phyloP scores from a whole-genome alignment of 257 asterid genomes.

The Echium plantagineum region DNA sequence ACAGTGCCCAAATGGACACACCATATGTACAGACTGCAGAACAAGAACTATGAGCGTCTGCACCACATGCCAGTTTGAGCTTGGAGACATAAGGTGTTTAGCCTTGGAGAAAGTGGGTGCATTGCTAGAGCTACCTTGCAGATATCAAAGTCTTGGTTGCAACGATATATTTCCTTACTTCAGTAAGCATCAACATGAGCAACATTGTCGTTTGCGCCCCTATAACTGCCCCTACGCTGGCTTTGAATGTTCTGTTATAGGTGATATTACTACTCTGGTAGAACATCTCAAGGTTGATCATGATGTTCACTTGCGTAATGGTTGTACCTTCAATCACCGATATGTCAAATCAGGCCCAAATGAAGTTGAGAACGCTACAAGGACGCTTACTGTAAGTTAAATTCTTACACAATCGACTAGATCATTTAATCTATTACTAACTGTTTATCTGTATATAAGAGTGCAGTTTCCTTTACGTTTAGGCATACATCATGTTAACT shows the following conservation, averaged over 20 bases:
- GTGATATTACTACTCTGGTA: slow-evolving; percentile 4
- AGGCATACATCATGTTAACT: too few species aligned
- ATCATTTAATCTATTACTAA: too few species aligned
- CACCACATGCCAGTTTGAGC: slow-evolving; percentile 7
- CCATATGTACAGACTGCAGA: slow-evolving; percentile 6
- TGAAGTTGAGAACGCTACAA: slow-evolving; percentile 9
- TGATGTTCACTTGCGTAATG: slow-evolving; percentile 6
- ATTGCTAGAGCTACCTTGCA: slow-evolving; percentile 6
- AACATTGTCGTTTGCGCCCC: slow-evolving; percentile 4
- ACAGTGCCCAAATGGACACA: slow-evolving; percentile 13
- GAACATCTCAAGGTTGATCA: slow-evolving; percentile 7
- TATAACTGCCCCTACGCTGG: slow-evolving; percentile 9
- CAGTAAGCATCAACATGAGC: slow-evolving; percentile 7
- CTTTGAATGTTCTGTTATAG: slow-evolving; percentile 1
- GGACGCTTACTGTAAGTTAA: slow-evolving; percentile 11
- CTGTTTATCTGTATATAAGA: too few species aligned
- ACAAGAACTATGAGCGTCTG: not conserved
- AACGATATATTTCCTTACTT: slow-evolving; percentile 4
- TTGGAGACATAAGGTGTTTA: slow-evolving; percentile 11
- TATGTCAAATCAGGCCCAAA: slow-evolving; percentile 7
- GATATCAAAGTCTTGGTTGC: slow-evolving; percentile 8
- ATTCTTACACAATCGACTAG: not conserved
- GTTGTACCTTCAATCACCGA: slow-evolving; percentile 10
- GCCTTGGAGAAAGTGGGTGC: slow-evolving; percentile 13
- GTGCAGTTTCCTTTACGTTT: too few species aligned